These are phyloP conservation scores for Zygotorulaspora florentina DNA, from an alignment of 805 yeast species.

Conservation along the genomic window DNA sequence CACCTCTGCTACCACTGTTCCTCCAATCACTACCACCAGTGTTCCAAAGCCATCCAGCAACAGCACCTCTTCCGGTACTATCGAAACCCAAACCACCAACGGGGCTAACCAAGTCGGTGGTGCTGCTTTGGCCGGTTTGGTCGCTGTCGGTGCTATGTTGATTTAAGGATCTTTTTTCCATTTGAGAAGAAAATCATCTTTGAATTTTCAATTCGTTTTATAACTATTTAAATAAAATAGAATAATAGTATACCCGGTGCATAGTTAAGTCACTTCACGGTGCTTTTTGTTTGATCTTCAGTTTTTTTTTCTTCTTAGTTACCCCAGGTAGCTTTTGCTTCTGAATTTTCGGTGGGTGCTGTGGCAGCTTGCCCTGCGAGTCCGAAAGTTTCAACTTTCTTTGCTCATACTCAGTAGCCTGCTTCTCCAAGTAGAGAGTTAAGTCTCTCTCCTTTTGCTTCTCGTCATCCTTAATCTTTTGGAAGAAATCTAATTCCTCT, in stretches of 20 bases:
- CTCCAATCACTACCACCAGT: constrained; percentile 1
- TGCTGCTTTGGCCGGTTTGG: constrained; percentile 24
- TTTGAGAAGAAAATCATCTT: background rate
- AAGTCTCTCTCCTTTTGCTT: constrained; percentile 8
- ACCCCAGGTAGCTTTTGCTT: background rate
- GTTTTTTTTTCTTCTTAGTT: background rate
- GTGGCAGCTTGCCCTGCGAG: background rate
- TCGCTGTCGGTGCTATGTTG: constrained; percentile 27
- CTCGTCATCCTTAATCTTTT: constrained; percentile 3
- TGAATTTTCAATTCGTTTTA: background rate
- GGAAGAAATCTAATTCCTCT: constrained; percentile 23
- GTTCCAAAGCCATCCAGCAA: constrained; percentile 4
- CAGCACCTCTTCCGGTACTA: constrained; percentile 5
- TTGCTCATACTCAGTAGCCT: constrained; percentile 9
- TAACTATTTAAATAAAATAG: background rate
- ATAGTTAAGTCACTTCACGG: background rate
- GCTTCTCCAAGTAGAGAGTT: constrained; percentile 8
- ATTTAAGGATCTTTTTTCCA: constrained; percentile 12
- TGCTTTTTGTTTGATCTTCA: background rate
- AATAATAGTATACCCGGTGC: background rate
- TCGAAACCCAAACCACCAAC: constrained; percentile 18
- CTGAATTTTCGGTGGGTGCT: too few species aligned
- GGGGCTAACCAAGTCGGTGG: constrained; percentile 24
- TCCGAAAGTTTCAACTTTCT: background rate
- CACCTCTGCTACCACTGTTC: constrained; percentile 4